Base-by-base conservation (phyloP, 1,139 yeast species). In the Casaregolazyma suthepensis region DNA sequence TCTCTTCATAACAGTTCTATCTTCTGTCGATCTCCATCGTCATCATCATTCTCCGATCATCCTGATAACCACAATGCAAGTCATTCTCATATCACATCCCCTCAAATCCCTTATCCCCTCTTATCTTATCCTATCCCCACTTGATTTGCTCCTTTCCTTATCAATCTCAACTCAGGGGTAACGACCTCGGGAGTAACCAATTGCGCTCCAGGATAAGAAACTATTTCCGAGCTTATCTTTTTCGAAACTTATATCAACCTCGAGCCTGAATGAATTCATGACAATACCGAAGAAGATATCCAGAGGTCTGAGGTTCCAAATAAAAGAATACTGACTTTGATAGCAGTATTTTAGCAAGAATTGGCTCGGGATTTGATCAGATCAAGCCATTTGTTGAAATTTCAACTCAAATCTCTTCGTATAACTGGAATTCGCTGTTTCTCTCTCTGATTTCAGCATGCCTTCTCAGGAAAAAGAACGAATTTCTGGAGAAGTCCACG, bases 281-380 rank as follows among this genome's bases (percentile, higher is more conserved):
- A 35, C 13, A 35, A 35, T 35, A 13, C 40, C 40, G 40, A 35
- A n/a, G 4, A 35, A 35, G 40, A 35, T 35, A 35, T n/a, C 15
- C 5, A n/a, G 40, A 35, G 40, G 40, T 35, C 9, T 3, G 17
- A 15, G 40, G 5, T n/a, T 35, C 13, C 17, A 35, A 15, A 35
- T 35, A 35, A 3, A 35, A 35, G 13, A 6, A 6, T 35, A 35
- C 40, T 13, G 40, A 17, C 4, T 35, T 35, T 13, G 17, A 13
- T n/a, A 15, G 70, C 70, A 26, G 62, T 55, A 37, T 64, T 62
- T 54, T 69, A 58, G 67, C 68, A 66, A 13, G 68, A 62, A 52
- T 66, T 65, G 19, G 69, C 59, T 35, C 9, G 15, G 13, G 40
- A 35, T 6, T 6, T 35, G 40, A 15, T 35, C 40, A 15, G 17